phyloP scores from a whole-genome alignment of 257 asterid species.

The Solanum sitiens region DNA sequence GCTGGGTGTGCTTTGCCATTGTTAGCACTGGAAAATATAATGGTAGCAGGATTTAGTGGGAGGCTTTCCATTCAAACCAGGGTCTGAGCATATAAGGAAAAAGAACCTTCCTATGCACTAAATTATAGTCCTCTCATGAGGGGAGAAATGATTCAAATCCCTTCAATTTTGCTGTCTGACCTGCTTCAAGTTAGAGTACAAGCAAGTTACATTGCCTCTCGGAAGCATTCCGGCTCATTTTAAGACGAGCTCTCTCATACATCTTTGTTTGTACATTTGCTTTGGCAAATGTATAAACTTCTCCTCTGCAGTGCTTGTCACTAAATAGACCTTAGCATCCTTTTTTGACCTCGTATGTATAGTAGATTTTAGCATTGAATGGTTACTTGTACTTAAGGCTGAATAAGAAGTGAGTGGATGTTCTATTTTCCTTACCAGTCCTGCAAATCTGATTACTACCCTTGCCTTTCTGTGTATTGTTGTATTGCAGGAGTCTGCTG shows the following conservation, averaged over 20 bases:
- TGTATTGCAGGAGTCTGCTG: slow-evolving; percentile 41
- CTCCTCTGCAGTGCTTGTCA: background rate
- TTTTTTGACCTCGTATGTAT: background rate
- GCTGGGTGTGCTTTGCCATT: background rate
- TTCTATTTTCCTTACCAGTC: background rate
- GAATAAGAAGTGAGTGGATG: background rate
- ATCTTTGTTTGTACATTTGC: background rate
- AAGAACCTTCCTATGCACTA: background rate
- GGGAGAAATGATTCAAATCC: background rate
- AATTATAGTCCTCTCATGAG: background rate
- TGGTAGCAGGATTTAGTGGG: background rate
- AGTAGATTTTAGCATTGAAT: background rate
- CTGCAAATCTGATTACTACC: background rate
- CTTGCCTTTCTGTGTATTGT: background rate
- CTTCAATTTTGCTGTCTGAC: background rate
- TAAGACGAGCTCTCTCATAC: background rate
- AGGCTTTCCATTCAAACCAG: background rate
- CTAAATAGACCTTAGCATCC: background rate
- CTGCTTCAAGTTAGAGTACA: background rate
- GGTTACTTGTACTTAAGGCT: background rate
- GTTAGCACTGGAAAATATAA: background rate
- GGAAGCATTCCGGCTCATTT: background rate
- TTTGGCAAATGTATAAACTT: background rate
- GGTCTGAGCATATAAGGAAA: background rate
- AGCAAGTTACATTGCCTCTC: background rate